Evolutionary conservation across 306 rosid genomes (phyloP), one percentile per base, ranked within the genome.

Genomic region (Crotalaria pallida): DNA sequence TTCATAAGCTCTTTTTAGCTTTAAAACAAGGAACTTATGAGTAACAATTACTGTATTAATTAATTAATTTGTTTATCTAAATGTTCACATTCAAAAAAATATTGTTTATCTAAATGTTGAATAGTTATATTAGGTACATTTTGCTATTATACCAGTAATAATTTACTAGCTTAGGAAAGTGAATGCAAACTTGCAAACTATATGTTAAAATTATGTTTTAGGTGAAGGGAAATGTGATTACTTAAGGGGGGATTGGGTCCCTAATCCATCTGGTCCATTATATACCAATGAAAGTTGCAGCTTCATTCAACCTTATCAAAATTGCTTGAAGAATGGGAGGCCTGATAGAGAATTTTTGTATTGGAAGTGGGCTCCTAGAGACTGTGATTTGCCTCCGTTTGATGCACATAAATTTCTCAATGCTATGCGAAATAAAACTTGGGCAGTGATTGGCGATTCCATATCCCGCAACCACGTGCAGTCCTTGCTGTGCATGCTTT

Each of bases 401-500:
- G 82, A 89, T 76, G 82, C 97, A 0, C 48, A 51, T 41, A 84
- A 79, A 67, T 91, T 95, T 79, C 97, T 95, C 19, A 74, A 75
- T 40, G 71, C 21, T 65, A 91, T 91, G 99, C 86, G 96, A 71
- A 67, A 84, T 70, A 95, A 91, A 77, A 55, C 72, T 11, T 95
- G 92, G 99, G 99, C 89, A 27, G 70, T 95, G 68, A 85, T 95
- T 19, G 99, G 99, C 8, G 99, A 95, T 82, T 95, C 99, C 0
- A 95, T 95, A 53, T 75, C 91, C 21, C 97, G 99, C 36, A 95
- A 95, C 83, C 99, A 95, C 75, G 96, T 91, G 18, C 97, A 95
- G 64, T 95, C 99, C 0, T 53, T 91, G 79, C 73, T 95, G 56
- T 95, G 99, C 85, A 71, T 88, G 83, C 96, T 95, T 47, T 82